These are phyloP conservation scores for Epicoccum nigrum DNA, from an alignment of 2,329 filamentous ascomycete genomes.

Conservation along the genomic window DNA sequence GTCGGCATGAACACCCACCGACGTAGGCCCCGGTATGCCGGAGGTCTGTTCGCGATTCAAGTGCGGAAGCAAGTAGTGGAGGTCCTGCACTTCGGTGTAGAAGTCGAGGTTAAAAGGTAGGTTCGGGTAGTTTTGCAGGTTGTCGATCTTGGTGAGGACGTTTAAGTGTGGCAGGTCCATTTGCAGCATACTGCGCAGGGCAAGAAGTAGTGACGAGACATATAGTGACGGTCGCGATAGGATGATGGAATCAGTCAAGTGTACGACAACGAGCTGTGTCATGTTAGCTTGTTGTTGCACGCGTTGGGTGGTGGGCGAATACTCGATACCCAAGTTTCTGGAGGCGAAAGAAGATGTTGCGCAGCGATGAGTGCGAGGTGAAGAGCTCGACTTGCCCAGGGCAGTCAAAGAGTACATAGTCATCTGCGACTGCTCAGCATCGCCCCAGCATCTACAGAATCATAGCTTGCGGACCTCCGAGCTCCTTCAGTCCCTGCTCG, in stretches of 20 bases:
- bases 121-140: constrained; percentile 80
- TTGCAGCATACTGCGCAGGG: constrained; percentile 94
- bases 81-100: constrained; percentile 96
- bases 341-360: constrained; percentile 88
- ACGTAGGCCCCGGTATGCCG: constrained; percentile 42
- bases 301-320: constrained; percentile 50
- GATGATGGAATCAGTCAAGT: constrained; percentile 93
- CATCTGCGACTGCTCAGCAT: constrained; percentile 59
- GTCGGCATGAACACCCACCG: constrained; percentile 37
- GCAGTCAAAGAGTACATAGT: constrained; percentile 95
- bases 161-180: constrained; percentile 97
- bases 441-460: constrained; percentile 3
- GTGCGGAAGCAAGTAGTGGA: constrained; percentile 80
- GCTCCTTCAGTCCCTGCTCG: constrained; percentile 75
- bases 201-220: constrained; percentile 90
- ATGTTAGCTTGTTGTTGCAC: constrained; percentile 31
- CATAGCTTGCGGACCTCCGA: constrained; percentile 60
- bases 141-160: constrained; percentile 97
- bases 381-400: constrained; percentile 97
- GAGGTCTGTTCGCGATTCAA: constrained; percentile 73
- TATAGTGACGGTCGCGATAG: constrained; percentile 93
- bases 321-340: constrained; percentile 94
- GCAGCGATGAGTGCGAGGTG: constrained; percentile 88
- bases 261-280: constrained; percentile 82
- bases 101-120: constrained; percentile 95